phyloP scores from a whole-genome alignment of 805 yeast species.

The Vanderwaltozyma tropicalis region DNA sequence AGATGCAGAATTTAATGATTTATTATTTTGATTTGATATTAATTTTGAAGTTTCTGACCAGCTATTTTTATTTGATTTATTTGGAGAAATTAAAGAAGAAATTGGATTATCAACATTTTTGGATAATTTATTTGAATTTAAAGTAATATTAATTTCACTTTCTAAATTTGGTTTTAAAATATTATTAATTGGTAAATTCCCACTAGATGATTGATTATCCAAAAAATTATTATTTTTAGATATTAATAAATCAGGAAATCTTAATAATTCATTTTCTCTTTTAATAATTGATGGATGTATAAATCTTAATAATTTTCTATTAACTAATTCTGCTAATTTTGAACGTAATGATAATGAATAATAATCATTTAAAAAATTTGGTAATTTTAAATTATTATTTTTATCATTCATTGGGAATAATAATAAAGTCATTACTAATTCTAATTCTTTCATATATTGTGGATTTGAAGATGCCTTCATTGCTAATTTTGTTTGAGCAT shows the following conservation, averaged over 20 bases:
- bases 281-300: conserved; percentile 11
- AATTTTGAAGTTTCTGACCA: neutral
- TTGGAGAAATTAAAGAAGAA: neutral
- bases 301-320: conserved; percentile 33
- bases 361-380: conserved; percentile 43
- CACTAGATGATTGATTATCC: neutral
- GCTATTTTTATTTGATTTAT: neutral
- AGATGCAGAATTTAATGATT: no score
- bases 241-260: conserved; percentile 10
- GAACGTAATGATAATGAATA: conserved; percentile 51
- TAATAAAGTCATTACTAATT: conserved; percentile 72
- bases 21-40: neutral
- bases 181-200: neutral
- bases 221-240: neutral
- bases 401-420: conserved; percentile 35
- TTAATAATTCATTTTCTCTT: neutral
- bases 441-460: conserved; percentile 59
- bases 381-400: conserved; percentile 33
- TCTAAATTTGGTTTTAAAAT: neutral
- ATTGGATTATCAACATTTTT: neutral
- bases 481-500: conserved; percentile 54
- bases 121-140: neutral
- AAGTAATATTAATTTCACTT: neutral
- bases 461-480: conserved; percentile 49
- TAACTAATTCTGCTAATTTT: conserved; percentile 61